Base-by-base conservation (phyloP, 257 asterid species). In the Solanum sejunctum region DNA sequence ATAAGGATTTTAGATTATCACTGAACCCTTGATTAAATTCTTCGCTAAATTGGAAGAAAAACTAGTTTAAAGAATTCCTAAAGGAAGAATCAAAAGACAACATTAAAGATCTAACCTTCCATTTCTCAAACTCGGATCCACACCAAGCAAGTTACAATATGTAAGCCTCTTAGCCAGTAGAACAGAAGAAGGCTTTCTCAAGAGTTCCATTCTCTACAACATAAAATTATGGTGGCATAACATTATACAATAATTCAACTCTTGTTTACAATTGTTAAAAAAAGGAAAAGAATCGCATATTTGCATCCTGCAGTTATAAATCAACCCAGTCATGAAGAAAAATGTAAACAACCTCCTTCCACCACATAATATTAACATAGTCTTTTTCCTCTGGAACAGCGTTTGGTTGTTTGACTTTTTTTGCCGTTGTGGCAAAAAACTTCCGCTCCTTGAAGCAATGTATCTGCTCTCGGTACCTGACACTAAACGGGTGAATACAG, bases 101-200 rank as follows among this genome's bases (percentile, higher is more conserved):
- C 6, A 15, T 51, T 63, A 77, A 78, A 18, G 60, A 87, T 88
- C 85, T 87, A 83, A 95, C 99, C 94, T 95, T 84, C 99, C 99
- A 81, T 92, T 93, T 88, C 88, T 95, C 83, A 96, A 91, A 89
- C 87, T 87, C 70, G 90, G 85, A 87, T 95, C 98, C 85, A 96
- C 87, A 66, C 98, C 99, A 56, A 96, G 87, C 88, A 95, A 86
- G 87, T 96, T 96, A 78, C 92, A 88, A 88, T 88, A 93, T 28
- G 86, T 71, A 64, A 96, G 97, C 85, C 97, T 90, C 88, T 88
- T 89, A 82, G 89, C 90, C 71, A 96, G 93, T 83, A 85, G 84
- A 89, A 90, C 89, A n/a, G 99, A 91, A 83, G 98, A 95, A 88
- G 98, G 97, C 93, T 96, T 96, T 90, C 89, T 91, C 91, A 96